Base-by-base conservation (phyloP, 768 basidiomycete genomes). In the Tremella yokohamensis region DNA sequence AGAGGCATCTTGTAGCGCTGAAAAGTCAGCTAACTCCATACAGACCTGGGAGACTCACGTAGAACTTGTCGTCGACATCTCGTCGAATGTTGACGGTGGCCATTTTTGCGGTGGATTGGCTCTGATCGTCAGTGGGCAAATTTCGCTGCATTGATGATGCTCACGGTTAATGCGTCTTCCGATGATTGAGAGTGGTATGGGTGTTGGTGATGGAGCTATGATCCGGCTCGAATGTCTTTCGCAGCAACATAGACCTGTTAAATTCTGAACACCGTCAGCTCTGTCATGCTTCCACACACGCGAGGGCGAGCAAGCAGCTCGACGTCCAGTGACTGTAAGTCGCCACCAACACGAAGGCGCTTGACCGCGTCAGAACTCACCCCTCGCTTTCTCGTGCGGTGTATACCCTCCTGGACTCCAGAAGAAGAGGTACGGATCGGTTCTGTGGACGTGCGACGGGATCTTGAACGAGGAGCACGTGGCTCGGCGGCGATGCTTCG, bases 1-100 rank as follows among this genome's bases (percentile, higher is more conserved):
- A 92, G 76, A 56, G 96, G 96, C 96, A 99, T 99, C 64, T 90
- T 93, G 73, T 72, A 69, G 38, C 67, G 66, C 66, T 68, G 40
- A 4, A 26, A 2, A 13, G 16, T 56, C 48, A 64, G 52, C 48
- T 11, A 44, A 11, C 12, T n/a, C 18, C 2, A 25, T 38, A 24
- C 18, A 29, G 24, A 19, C 24, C 22, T 11, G 26, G 34, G 26
- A 12, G 18, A 59, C 74, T 58, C 54, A 76, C 74, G 58, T 76
- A 76, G 57, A 76, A 76, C 62, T 76, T 76, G 66, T 76, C 75
- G 47, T 74, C 73, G 63, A 75, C 72, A 70, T 75, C 72, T 54
- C 75, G 71, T 58, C 73, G 61, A 62, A 76, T 73, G 63, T 76
- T 76, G 39, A 76, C 75, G 51, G 69, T 75, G 49, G 75, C 64